Base-by-base conservation (phyloP, 2,329 filamentous ascomycete species). In the Xylariaceae sp. region DNA sequence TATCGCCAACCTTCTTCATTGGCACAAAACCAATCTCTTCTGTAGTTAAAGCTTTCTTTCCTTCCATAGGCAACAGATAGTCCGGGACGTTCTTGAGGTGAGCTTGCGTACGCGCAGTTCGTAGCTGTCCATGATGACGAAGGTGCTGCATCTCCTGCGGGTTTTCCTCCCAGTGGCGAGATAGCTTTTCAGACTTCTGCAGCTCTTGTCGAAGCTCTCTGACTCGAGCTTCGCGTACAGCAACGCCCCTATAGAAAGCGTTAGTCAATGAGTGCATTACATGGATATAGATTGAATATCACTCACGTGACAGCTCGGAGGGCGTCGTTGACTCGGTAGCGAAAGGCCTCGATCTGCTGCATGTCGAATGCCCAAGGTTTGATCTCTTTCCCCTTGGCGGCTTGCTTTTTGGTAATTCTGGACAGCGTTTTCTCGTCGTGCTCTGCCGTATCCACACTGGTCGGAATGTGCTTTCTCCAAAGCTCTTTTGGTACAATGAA, bases 161-260 rank as follows among this genome's bases (percentile, higher is more conserved):
- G 62, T 98, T 96, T 65, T 98, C 93, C 61, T 97, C 93, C 58
- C 97, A 98, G 71, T 97, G 89, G 38, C 89, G 78, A 66, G 93
- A 90, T 41, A 98, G 71, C 66, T 95, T 96, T 60, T 97, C 91
- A 51, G 85, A 91, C 69, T 95, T 94, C n/a, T 50, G 28, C n/a
- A 52, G 37, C 22, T 52, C 49, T 38, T 52, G 49, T 3, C 49
- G 47, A 33, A 52, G 43, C 38, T 52, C 49, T 18, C 49, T 38
- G 38, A 45, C 43, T 36, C 45, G 28, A 6, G 49, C 49, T 38
- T 52, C 49, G 16, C 49, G 44, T 4, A 98, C 81, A 0, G 91
- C 87, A 19, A 95, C 85, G 44, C 87, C 22, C 6, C 22, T 26
- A 26, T 11, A 11, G 22, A 6, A 26, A 26, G 6, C 22, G 22